Percentiles rank a stretch among this genome's conserved stretches.
Conservation (phyloP, 2,329 filamentous ascomycete genomes). For the Colletotrichum spaethianum region DNA sequence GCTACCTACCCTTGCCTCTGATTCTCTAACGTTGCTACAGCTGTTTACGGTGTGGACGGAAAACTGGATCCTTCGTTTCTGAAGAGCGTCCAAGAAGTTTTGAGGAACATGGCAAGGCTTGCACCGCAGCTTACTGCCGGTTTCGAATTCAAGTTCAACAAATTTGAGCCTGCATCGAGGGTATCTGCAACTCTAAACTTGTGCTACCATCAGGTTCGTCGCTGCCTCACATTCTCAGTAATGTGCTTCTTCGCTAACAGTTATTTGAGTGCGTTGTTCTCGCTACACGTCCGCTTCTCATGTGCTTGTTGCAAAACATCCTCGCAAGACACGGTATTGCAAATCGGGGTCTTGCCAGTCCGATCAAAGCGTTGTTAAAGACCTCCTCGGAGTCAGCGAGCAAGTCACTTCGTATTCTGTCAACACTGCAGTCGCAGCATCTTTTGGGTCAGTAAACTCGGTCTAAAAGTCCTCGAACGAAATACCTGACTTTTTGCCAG, state of each 20-base stretch:
- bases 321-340: slow-evolving; percentile 18
- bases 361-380: slow-evolving; percentile 16
- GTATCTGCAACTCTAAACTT: slow-evolving; percentile 24
- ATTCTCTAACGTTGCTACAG: not conserved
- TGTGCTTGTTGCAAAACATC: slow-evolving; percentile 21
- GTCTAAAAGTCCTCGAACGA: not conserved
- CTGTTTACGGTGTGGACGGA: slow-evolving; percentile 28
- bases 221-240: not conserved
- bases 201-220: slow-evolving; percentile 26
- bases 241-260: not conserved
- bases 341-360: slow-evolving; percentile 8
- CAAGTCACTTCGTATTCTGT: slow-evolving; percentile 23
- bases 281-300: slow-evolving; percentile 13
- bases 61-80: slow-evolving; percentile 23
- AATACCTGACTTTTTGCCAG: not conserved
- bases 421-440: slow-evolving; percentile 15
- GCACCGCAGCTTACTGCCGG: slow-evolving; percentile 15
- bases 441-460: not conserved
- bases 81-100: slow-evolving; percentile 17
- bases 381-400: slow-evolving; percentile 30
- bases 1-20: fast-evolving
- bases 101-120: slow-evolving; percentile 16
- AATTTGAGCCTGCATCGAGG: slow-evolving; percentile 16
- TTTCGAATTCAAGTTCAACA: slow-evolving; percentile 31
- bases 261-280: slow-evolving; percentile 17